Conservation (phyloP, 2,329 filamentous ascomycete genomes). For the Trichoderma lentiforme region DNA sequence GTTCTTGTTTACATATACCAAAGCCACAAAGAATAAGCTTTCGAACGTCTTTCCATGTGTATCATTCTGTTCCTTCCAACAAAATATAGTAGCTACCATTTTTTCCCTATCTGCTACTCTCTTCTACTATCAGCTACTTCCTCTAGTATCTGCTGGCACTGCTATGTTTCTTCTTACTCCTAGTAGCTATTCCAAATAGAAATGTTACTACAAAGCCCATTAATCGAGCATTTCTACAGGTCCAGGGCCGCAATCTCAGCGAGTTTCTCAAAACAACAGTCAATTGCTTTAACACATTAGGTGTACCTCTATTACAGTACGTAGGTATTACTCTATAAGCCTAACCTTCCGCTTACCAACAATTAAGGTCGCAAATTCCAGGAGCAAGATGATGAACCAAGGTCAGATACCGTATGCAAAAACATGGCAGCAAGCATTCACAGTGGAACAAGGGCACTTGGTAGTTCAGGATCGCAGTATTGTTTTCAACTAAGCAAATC, state of each 20-base stretch:
- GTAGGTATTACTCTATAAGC: not conserved
- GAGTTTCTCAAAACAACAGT: not conserved
- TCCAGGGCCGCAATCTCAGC: not conserved
- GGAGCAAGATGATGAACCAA: not conserved
- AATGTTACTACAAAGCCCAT: not conserved
- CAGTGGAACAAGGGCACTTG: not conserved
- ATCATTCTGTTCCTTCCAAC: no score
- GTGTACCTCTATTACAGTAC: not conserved
- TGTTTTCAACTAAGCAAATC: conserved; percentile 5
- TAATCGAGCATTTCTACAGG: no score
- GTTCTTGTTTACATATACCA: no score
- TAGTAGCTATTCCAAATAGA: not conserved
- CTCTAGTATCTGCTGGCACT: no score
- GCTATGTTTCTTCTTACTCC: no score
- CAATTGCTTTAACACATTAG: not conserved
- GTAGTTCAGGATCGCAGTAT: not conserved
- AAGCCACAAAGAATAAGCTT: no score
- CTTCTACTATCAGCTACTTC: no score
- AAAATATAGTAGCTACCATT: no score
- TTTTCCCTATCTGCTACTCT: no score
- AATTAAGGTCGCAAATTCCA: not conserved
- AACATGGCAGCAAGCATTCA: not conserved
- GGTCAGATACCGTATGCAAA: not conserved
- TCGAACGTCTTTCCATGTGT: no score
- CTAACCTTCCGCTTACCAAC: not conserved